Evolutionary conservation across 805 yeast species (phyloP).

Genomic region (Kuraishia floccosa): DNA sequence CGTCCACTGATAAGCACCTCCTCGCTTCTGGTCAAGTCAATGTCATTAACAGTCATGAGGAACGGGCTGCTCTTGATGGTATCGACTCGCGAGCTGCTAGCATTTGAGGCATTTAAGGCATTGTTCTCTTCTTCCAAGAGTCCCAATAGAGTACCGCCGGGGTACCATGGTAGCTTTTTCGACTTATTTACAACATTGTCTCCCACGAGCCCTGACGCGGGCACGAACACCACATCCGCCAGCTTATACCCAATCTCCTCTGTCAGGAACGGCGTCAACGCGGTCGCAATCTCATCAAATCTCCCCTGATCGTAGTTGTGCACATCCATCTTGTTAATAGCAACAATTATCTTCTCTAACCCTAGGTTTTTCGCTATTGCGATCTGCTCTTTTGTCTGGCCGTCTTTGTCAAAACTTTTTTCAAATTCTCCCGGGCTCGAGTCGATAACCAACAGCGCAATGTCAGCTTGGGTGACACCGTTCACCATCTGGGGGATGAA

Average conservation of each 20-base stretch:
- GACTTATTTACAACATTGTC: constrained; percentile 45
- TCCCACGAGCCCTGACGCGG: constrained; percentile 62
- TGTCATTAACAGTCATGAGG: constrained; percentile 53
- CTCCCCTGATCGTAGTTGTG: constrained; percentile 44
- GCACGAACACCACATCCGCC: constrained; percentile 37
- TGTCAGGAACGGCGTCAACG: constrained; percentile 37
- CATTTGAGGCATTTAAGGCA: constrained; percentile 6
- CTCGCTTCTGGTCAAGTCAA: constrained; percentile 35
- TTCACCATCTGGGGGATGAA: constrained; percentile 82
- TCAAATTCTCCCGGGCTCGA: constrained; percentile 57
- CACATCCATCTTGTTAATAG: constrained; percentile 62
- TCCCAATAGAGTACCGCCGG: constrained; percentile 22
- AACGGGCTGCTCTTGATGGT: constrained; percentile 10
- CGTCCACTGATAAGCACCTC: constrained; percentile 53
- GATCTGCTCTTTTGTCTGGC: constrained; percentile 75
- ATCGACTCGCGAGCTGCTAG: constrained; percentile 5
- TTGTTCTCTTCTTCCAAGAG: constrained; percentile 23
- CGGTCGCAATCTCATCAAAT: constrained; percentile 36
- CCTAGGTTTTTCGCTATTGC: constrained; percentile 59
- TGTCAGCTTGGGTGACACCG: constrained; percentile 71
- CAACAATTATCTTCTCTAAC: constrained; percentile 46
- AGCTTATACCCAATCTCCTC: constrained; percentile 38
- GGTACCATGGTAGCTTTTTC: constrained; percentile 27
- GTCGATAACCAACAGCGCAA: constrained; percentile 65
- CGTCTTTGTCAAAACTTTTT: constrained; percentile 52